Evolutionary conservation across 371 early-diverging fungal genomes (phyloP), one percentile per base, ranked within the genome.

Genomic region (Lichtheimia ornata): DNA sequence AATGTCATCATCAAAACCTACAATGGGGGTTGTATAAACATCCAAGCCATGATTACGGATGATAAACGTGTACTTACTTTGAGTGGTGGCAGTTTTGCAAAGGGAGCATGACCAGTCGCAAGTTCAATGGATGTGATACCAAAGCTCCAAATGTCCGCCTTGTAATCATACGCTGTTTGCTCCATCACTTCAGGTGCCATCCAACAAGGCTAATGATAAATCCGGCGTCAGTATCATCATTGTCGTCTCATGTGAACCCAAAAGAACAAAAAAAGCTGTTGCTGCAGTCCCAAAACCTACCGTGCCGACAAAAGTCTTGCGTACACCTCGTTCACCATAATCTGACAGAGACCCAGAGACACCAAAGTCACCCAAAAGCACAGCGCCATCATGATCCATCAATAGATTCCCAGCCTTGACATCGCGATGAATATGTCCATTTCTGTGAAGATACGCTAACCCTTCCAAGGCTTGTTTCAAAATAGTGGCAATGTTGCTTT

Each of bases 131-230:
- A 87, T 4, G 95, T 94, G 45, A 96, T 94, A 53, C 97, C 97
- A 77, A 96, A 92, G 57, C 90, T 89, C 94, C 95, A 96, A 55
- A 94, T 94, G 70, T 96, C 97, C 0, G 95, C 96, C 72, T 92
- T 92, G 68, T 86, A 89, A 64, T 93, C 91, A 73, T 96, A 95
- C 9, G 88, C 91, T 5, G 85, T 82, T 66, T 89, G 77, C 63
- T 88, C 86, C 87, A 89, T 86, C 6, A 91, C 88, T 61, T 88
- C 92, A 12, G 92, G 92, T 12, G 94, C 95, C 93, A 96, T 96
- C 94, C 93, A 93, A 62, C 94, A 94, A 6, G 94, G 94, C 59
- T 77, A 54, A 44, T 35, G 15, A 91, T 91, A 12, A 90, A 88
- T 57, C 77, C 47, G n/a, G n/a, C n/a, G 47, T 47, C 2, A 47